A percentile compares a stretch with the other conserved stretches of the same genome.
Conservation (phyloP, 176 grass and related monocot species). For the Areca catechu region DNA sequence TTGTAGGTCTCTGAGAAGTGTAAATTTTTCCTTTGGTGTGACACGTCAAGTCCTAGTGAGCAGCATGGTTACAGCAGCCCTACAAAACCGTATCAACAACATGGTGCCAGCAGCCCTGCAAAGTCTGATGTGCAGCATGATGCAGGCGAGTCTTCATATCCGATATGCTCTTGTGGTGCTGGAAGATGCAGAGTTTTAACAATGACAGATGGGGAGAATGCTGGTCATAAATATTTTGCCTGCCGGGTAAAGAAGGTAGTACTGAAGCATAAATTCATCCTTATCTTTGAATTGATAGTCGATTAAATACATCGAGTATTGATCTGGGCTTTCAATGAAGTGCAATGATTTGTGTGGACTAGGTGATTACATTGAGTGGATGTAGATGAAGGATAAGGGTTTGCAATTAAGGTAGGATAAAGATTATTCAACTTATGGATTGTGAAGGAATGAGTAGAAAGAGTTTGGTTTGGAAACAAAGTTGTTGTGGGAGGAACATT, state of each 20-base stretch:
- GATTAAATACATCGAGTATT: no score
- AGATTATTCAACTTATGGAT: no score
- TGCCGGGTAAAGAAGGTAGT: conserved; percentile 57
- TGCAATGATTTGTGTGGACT: no score
- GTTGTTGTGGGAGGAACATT: no score
- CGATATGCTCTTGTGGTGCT: conserved; percentile 48
- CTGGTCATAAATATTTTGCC: conserved; percentile 30
- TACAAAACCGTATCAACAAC: conserved; percentile 16
- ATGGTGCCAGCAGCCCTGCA: not conserved
- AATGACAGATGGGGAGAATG: conserved; percentile 15
- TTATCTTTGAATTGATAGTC: not conserved
- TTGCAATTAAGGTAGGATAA: no score
- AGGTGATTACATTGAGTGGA: no score
- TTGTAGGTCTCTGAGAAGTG: not conserved
- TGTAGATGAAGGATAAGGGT: no score
- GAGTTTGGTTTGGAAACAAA: no score
- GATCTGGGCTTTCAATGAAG: no score
- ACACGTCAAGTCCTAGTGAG: not conserved
- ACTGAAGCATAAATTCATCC: not conserved
- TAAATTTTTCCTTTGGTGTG: conserved; percentile 5
- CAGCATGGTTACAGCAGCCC: conserved; percentile 10
- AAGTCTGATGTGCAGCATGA: conserved; percentile 4
- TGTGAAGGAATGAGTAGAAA: no score
- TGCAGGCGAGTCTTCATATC: not conserved
- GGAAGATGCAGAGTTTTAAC: conserved; percentile 27